Conservation (phyloP, 2,329 filamentous ascomycete species). For the Talaromyces sp. region DNA sequence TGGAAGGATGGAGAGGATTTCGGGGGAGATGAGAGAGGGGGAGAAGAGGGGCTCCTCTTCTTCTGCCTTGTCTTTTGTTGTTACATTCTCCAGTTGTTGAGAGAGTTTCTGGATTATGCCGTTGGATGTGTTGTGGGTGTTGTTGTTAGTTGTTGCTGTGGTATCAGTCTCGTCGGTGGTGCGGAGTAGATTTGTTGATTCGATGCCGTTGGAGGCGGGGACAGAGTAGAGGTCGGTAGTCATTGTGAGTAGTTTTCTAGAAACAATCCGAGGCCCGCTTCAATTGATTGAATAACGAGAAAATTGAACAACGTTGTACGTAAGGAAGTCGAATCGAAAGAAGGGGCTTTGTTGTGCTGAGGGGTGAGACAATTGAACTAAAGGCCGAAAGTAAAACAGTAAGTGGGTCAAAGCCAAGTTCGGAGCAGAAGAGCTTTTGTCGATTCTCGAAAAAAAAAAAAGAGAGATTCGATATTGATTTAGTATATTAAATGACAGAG, state of each 20-base stretch:
- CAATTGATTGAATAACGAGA: background rate
- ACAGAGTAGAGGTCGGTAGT: conserved; percentile 18
- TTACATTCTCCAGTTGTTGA: background rate
- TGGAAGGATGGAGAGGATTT: conserved; percentile 69
- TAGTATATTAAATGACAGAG: background rate
- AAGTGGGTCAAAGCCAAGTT: conserved; percentile 6
- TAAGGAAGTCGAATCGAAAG: background rate
- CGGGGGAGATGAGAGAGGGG: conserved; percentile 69
- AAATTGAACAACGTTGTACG: background rate
- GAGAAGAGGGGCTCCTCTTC: conserved; percentile 68
- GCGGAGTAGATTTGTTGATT: conserved; percentile 16
- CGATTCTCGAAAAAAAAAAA: background rate
- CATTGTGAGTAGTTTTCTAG: background rate
- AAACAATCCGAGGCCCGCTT: no score
- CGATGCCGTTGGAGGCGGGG: conserved; percentile 14
- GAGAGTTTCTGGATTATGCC: conserved; percentile 10
- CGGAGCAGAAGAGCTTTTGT: background rate
- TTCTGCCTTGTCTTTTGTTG: conserved; percentile 8
- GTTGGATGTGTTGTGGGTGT: conserved; percentile 18
- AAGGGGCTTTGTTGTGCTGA: conserved; percentile 9
- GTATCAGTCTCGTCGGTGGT: conserved; percentile 14
- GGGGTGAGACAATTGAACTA: background rate
- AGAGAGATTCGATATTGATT: background rate
- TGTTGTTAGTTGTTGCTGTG: conserved; percentile 19
- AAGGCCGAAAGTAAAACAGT: background rate